A percentile compares a stretch with the other conserved stretches of the same genome.
phyloP scores from a whole-genome alignment of 1,139 yeast species.

The Pneumocystis jirovecii region DNA sequence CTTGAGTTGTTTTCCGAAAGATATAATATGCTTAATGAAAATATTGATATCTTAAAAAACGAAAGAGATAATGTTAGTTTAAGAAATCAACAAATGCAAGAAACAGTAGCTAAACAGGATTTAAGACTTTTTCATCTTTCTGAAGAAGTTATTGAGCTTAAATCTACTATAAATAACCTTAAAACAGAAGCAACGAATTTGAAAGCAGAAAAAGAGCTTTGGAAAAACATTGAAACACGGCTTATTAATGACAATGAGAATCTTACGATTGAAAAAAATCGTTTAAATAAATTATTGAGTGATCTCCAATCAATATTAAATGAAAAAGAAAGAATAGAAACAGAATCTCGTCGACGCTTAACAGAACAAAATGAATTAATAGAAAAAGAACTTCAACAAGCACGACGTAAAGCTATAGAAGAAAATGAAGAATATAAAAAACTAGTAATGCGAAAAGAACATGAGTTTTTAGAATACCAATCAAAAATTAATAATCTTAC shows the following conservation, averaged over 20 bases:
- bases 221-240: constrained; percentile 38
- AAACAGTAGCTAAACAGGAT: constrained; percentile 39
- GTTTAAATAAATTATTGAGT: constrained; percentile 44
- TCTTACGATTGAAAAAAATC: constrained; percentile 43
- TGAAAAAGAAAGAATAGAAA: constrained; percentile 44
- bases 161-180: constrained; percentile 27
- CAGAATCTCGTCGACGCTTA: constrained; percentile 39
- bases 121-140: constrained; percentile 40
- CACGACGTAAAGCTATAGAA: constrained; percentile 37
- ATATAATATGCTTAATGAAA: constrained; percentile 22
- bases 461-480: constrained; percentile 49
- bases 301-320: constrained; percentile 47
- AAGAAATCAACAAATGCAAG: constrained; percentile 39
- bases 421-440: constrained; percentile 28
- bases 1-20: constrained; percentile 35
- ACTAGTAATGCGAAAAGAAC: constrained; percentile 33
- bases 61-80: constrained; percentile 35
- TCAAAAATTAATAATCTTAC: constrained; percentile 46
- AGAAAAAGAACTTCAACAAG: constrained; percentile 32
- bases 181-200: constrained; percentile 37
- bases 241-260: constrained; percentile 40
- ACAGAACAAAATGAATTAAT: constrained; percentile 37
- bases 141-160: constrained; percentile 37
- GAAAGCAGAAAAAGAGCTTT: constrained; percentile 40
- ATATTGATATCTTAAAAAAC: constrained; percentile 27